Conservation (phyloP, 768 basidiomycete genomes). For the Rhizopogon rudus region DNA sequence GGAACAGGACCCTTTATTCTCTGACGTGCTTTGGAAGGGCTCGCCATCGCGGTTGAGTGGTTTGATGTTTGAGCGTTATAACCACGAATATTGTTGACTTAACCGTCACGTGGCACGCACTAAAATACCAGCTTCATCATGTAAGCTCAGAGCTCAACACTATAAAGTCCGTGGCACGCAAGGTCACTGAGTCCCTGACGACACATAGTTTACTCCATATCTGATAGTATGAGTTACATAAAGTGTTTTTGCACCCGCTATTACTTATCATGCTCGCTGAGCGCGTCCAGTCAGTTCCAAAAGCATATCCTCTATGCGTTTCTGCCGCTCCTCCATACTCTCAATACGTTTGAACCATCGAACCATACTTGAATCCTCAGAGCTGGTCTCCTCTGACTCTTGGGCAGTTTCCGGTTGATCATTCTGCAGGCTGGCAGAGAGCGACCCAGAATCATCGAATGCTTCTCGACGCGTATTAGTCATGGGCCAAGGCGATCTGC, state of each 20-base stretch:
- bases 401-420: conserved; percentile 18
- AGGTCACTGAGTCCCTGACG: too few species aligned
- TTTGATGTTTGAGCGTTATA: neutral
- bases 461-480: conserved; percentile 21
- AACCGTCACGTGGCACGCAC: neutral
- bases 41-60: conserved; percentile 21
- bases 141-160: too few species aligned
- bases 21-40: conserved; percentile 27
- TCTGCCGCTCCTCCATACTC: conserved; percentile 39
- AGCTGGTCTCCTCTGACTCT: conserved; percentile 21
- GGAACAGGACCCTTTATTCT: conserved; percentile 15
- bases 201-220: neutral
- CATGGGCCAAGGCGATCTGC: conserved; percentile 10
- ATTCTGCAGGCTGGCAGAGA: conserved; percentile 22
- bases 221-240: neutral
- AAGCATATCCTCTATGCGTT: conserved; percentile 45
- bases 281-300: conserved; percentile 18
- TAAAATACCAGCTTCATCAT: neutral
- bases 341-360: conserved; percentile 32
- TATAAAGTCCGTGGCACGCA: too few species aligned
- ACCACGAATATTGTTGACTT: neutral
- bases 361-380: conserved; percentile 20
- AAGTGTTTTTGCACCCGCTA: too few species aligned
- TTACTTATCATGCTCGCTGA: neutral
- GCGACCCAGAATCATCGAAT: conserved; percentile 4